phyloP scores from a whole-genome alignment of 2,329 filamentous ascomycete species.

The Diaporthe destruens region DNA sequence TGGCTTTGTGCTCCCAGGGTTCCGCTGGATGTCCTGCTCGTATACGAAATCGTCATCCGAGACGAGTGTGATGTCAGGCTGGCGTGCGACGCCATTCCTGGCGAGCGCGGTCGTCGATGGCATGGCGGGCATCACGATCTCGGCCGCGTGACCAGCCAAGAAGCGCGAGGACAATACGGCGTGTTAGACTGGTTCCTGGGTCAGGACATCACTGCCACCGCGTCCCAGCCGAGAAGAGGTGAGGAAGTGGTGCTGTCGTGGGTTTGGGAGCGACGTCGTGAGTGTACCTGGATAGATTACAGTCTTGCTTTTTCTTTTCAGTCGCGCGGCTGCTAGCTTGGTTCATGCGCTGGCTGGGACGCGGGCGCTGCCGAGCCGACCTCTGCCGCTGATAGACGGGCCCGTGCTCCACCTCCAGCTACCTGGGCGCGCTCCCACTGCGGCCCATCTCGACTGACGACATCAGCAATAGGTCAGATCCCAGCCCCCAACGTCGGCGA shows the following conservation, averaged over 20 bases:
- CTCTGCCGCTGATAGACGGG: conserved; percentile 20
- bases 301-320: conserved; percentile 38
- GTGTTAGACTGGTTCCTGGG: conserved; percentile 3
- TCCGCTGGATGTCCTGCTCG: conserved; percentile 93
- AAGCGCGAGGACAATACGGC: conserved; percentile 17
- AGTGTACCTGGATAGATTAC: conserved; percentile 12
- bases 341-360: conserved; percentile 32
- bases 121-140: conserved; percentile 40
- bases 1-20: conserved; percentile 87
- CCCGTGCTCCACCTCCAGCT: conserved; percentile 31
- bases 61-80: conserved; percentile 41
- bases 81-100: conserved; percentile 41
- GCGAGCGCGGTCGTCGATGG: conserved; percentile 37
- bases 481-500: conserved; percentile 1
- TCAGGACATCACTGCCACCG: conserved; percentile 40
- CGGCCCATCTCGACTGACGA: conserved; percentile 51
- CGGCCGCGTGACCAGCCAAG: conserved; percentile 29
- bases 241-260: conserved; percentile 12
- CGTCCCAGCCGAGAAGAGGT: conserved; percentile 26
- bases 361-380: conserved; percentile 38
- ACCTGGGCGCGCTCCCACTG: neutral
- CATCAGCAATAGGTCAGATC: conserved; percentile 54
- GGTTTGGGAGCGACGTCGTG: conserved; percentile 24
- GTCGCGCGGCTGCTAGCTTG: conserved; percentile 33
- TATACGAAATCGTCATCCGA: conserved; percentile 91